A percentile compares a stretch with the other conserved stretches of the same genome.
phyloP scores from a whole-genome alignment of 305 asterid species.

The Stenogyne calaminthoides region DNA sequence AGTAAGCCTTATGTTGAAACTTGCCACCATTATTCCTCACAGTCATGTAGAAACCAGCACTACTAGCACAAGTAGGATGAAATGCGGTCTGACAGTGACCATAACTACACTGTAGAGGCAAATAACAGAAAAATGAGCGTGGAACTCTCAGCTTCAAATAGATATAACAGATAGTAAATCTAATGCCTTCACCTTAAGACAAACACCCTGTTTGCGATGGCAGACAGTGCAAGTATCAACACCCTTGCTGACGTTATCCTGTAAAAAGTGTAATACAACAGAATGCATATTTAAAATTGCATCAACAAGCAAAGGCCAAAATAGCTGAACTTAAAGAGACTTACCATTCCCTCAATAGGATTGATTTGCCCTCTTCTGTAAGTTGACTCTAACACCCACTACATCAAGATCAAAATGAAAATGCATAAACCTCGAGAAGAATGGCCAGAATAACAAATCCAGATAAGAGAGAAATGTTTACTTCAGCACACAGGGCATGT shows the following conservation, averaged over 20 bases:
- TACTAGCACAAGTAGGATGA: conserved; percentile 98
- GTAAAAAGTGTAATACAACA: conserved; percentile 29
- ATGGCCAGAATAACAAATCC: conserved; percentile 19
- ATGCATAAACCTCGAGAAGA: conserved; percentile 30
- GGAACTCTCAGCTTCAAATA: conserved; percentile 15
- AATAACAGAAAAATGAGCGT: conserved; percentile 23
- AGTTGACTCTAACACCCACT: conserved; percentile 91
- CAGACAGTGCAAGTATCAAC: conserved; percentile 71
- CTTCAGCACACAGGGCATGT: conserved; percentile 99
- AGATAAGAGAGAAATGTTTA: conserved; percentile 42
- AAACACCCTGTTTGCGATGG: conserved; percentile 81
- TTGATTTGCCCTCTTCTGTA: conserved; percentile 87
- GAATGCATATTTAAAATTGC: conserved; percentile 13
- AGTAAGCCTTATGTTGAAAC: conserved; percentile 93
- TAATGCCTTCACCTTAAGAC: conserved; percentile 71
- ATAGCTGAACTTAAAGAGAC: background rate
- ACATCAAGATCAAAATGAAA: conserved; percentile 37
- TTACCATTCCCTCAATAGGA: conserved; percentile 77
- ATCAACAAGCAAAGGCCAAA: conserved; percentile 7
- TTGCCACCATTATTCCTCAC: conserved; percentile 77
- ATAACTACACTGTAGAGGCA: conserved; percentile 76
- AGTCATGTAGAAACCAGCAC: conserved; percentile 90
- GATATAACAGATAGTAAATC: conserved; percentile 16
- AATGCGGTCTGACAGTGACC: conserved; percentile 95
- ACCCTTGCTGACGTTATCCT: conserved; percentile 73